These are phyloP conservation scores for Psilocybe sp. DNA, from an alignment of 768 basidiomycete genomes.

Conservation along the genomic window DNA sequence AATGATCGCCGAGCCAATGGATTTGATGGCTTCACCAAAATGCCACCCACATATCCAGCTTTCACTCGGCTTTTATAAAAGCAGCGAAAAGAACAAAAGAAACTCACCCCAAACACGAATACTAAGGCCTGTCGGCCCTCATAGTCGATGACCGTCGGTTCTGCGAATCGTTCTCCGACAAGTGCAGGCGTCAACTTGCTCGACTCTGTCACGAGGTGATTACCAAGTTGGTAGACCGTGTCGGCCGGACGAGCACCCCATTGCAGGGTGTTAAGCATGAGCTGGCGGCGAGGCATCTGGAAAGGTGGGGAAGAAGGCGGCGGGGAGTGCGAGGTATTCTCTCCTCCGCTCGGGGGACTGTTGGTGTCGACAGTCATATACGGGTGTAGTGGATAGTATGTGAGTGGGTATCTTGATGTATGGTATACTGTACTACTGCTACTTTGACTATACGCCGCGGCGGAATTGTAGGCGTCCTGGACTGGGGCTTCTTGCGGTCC, in stretches of 20 bases:
- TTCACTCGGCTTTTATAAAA: not conserved
- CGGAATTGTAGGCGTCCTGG: not conserved
- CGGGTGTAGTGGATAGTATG: conserved; percentile 37
- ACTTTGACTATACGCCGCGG: not conserved
- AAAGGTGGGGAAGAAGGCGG: conserved; percentile 18
- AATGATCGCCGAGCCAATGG: too few species aligned
- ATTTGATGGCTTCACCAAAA: too few species aligned
- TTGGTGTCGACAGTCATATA: conserved; percentile 27
- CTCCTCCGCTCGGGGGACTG: conserved; percentile 8
- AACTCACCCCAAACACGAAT: conserved; percentile 61
- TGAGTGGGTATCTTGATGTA: conserved; percentile 19
- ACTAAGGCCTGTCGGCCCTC: conserved; percentile 50
- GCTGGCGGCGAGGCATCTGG: conserved; percentile 35
- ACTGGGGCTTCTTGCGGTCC: not conserved
- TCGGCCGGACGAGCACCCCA: conserved; percentile 26
- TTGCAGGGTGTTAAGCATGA: conserved; percentile 27
- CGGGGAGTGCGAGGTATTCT: conserved; percentile 11
- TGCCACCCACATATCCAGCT: too few species aligned
- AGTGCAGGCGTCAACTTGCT: conserved; percentile 48
- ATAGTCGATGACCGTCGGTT: conserved; percentile 52
- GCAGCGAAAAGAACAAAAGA: not conserved
- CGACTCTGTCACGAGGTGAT: conserved; percentile 36
- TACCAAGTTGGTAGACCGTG: conserved; percentile 28
- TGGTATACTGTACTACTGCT: conserved; percentile 1
- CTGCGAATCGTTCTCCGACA: conserved; percentile 61